Evolutionary conservation across 306 rosid genomes (phyloP).

Genomic region (Trifolium fragiferum): DNA sequence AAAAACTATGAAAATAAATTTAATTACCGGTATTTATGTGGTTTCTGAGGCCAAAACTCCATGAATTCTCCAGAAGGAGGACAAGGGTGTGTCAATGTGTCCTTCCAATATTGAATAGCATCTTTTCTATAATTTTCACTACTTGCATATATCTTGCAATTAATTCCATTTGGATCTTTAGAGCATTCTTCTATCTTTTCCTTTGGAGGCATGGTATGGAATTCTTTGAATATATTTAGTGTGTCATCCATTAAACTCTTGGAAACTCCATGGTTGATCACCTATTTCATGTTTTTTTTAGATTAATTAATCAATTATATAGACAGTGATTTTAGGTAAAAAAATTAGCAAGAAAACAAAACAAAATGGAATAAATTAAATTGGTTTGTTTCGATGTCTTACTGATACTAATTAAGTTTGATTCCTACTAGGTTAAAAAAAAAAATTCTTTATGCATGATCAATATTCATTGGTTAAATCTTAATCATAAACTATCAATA

Average conservation of each 20-base stretch:
- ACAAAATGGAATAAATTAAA: background rate
- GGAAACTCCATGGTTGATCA: constrained; percentile 74
- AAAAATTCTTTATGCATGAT: too few species aligned
- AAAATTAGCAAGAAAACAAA: background rate
- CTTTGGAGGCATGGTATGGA: constrained; percentile 61
- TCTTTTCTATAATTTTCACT: constrained; percentile 54
- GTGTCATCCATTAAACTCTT: constrained; percentile 50
- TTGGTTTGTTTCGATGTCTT: background rate
- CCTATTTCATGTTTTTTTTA: constrained; percentile 40
- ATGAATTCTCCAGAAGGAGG: constrained; percentile 56
- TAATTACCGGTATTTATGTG: constrained; percentile 43
- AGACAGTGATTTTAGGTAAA: background rate
- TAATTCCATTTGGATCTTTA: constrained; percentile 53
- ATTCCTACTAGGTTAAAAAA: too few species aligned
- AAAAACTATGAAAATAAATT: background rate
- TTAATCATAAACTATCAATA: background rate
- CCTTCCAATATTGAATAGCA: constrained; percentile 67
- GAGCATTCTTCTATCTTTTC: constrained; percentile 69
- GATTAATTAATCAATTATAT: background rate
- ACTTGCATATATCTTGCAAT: constrained; percentile 69
- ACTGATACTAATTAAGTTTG: background rate
- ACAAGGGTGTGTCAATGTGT: constrained; percentile 65
- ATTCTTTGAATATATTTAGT: constrained; percentile 56
- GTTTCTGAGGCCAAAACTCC: constrained; percentile 76
- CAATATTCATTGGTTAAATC: too few species aligned